phyloP scores from a whole-genome alignment of 495 filamentous ascomycete genomes.

The Apiosordaria backusii region DNA sequence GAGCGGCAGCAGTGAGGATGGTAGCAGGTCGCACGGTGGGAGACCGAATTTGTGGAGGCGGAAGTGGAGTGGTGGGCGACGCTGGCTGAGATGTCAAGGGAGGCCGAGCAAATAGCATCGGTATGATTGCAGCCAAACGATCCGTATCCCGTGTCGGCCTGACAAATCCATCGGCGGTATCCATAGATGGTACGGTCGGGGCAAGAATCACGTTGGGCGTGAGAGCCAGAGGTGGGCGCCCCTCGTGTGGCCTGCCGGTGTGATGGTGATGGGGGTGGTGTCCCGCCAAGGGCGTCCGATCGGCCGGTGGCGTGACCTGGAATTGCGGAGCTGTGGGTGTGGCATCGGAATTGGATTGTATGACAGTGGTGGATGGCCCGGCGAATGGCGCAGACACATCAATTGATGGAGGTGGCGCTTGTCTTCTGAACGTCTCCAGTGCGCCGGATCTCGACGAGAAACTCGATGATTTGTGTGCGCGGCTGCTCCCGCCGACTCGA shows the following conservation, averaged over 20 bases:
- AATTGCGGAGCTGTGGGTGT: conserved; percentile 63
- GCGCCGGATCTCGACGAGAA: conserved; percentile 50
- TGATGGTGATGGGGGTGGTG: conserved; percentile 58
- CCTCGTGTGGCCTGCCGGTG: conserved; percentile 45
- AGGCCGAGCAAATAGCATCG: conserved; percentile 61
- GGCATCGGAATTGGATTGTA: conserved; percentile 45
- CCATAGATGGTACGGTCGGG: conserved; percentile 68
- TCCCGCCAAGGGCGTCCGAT: conserved; percentile 60
- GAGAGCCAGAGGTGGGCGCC: conserved; percentile 50
- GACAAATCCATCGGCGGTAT: conserved; percentile 68
- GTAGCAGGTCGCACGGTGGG: conserved; percentile 52
- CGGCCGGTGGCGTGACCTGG: conserved; percentile 68
- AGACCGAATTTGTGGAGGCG: conserved; percentile 53
- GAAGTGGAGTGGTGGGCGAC: conserved; percentile 87
- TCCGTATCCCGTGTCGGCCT: conserved; percentile 83
- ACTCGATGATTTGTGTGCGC: conserved; percentile 44
- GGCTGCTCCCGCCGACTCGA: conserved; percentile 39
- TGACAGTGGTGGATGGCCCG: conserved; percentile 42
- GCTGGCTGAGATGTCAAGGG: conserved; percentile 82
- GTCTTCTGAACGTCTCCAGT: conserved; percentile 43
- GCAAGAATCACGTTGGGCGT: conserved; percentile 56
- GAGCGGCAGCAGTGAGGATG: conserved; percentile 40
- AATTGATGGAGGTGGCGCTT: conserved; percentile 45
- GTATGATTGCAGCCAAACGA: conserved; percentile 72
- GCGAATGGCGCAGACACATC: conserved; percentile 46